Evolutionary conservation across 2,329 filamentous ascomycete species (phyloP).

Genomic region (Blastomyces gilchristii): DNA sequence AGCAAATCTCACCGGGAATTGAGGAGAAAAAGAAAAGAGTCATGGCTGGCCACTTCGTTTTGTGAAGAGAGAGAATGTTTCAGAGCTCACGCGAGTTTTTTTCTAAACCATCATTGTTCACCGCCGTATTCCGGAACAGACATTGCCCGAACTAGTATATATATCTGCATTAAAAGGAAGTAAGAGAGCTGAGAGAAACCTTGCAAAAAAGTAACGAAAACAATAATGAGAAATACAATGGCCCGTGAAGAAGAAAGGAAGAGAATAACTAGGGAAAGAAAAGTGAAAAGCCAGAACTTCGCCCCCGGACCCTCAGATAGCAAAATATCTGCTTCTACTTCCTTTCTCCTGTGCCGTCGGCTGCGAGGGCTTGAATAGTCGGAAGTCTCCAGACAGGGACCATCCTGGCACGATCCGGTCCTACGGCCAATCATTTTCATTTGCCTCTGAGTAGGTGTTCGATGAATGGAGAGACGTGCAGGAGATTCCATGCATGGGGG

Average conservation of each 20-base stretch:
- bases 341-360: conserved; percentile 3
- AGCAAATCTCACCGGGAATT: background rate
- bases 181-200: background rate
- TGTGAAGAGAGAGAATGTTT: background rate
- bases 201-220: background rate
- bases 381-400: background rate
- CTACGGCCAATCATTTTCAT: background rate
- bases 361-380: background rate
- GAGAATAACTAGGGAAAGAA: too few relatives aligned
- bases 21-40: background rate
- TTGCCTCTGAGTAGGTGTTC: background rate
- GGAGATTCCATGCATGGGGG: background rate
- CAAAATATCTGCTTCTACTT: background rate
- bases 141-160: background rate
- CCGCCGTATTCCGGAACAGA: background rate
- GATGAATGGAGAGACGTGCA: conserved; percentile 6
- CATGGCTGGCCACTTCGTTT: background rate
- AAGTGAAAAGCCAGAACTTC: background rate
- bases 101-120: background rate
- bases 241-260: conserved; percentile 2
- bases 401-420: background rate
- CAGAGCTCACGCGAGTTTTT: background rate
- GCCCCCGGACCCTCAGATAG: background rate
- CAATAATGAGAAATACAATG: conserved; percentile 12
- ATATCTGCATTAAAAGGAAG: background rate